These are phyloP conservation scores for Tetracladium marchalianum DNA, from an alignment of 495 filamentous ascomycete species.

Conservation along the genomic window DNA sequence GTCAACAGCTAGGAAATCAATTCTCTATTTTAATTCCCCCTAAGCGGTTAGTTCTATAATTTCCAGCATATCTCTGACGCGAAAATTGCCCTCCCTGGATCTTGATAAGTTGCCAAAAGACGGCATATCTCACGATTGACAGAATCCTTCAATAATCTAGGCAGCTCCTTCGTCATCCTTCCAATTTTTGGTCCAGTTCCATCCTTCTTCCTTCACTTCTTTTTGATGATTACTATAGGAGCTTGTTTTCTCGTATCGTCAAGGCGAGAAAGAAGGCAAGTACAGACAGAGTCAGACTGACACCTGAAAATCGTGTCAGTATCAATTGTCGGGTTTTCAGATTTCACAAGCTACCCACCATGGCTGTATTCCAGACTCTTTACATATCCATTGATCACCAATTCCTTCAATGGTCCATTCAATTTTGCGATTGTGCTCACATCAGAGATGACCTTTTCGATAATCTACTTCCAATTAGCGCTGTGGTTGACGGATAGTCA, in stretches of 20 bases:
- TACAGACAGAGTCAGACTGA: slow-evolving; percentile 2
- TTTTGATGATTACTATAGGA: neutral
- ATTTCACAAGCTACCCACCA: slow-evolving; percentile 2
- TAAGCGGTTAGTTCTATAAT: too few species aligned
- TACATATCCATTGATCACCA: slow-evolving; percentile 6
- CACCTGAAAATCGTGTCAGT: neutral
- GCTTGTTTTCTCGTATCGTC: slow-evolving; percentile 5
- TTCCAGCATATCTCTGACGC: too few species aligned
- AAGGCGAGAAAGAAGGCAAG: slow-evolving; percentile 1
- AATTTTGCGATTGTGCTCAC: neutral
- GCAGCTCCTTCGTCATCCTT: too few species aligned
- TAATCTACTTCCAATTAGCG: neutral
- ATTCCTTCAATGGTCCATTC: neutral
- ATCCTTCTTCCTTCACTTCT: too few species aligned
- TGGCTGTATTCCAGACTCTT: slow-evolving; percentile 7
- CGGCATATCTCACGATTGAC: too few species aligned
- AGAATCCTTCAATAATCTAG: too few species aligned
- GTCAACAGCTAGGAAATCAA: too few species aligned
- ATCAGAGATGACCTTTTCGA: slow-evolving; percentile 5
- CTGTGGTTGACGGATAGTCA: neutral
- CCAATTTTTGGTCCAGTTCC: too few species aligned
- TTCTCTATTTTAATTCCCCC: too few species aligned
- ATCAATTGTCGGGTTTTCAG: neutral
- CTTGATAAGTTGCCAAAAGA: too few species aligned
- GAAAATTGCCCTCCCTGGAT: too few species aligned